Conservation (phyloP, 2,329 filamentous ascomycete genomes). For the Ophiostoma fasciatum region DNA sequence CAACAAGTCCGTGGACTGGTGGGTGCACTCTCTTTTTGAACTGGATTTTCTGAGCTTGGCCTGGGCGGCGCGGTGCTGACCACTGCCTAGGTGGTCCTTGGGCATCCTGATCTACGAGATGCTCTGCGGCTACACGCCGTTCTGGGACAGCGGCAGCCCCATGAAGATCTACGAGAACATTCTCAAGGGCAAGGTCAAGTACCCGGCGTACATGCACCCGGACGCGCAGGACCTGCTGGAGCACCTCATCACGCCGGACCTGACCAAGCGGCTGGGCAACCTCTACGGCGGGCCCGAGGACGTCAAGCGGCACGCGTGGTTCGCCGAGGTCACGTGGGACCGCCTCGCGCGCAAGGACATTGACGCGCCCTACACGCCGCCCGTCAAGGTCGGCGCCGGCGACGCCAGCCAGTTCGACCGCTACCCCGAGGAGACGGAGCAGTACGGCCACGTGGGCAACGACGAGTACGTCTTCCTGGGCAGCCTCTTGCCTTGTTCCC, state of each 20-base stretch:
- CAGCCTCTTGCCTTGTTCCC: too few relatives aligned
- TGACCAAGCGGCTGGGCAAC: conserved; percentile 92
- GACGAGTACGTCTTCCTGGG: conserved; percentile 70
- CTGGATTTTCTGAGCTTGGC: background rate
- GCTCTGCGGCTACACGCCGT: conserved; percentile 96
- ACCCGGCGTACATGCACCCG: conserved; percentile 86
- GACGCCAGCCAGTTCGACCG: conserved; percentile 97
- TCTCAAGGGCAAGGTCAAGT: conserved; percentile 87
- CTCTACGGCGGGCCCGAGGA: conserved; percentile 80
- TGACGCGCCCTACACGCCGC: conserved; percentile 92
- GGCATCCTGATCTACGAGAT: conserved; percentile 99
- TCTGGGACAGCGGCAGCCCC: conserved; percentile 94
- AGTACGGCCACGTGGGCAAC: conserved; percentile 63
- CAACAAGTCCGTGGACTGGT: conserved; percentile 99
- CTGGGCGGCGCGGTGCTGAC: too few relatives aligned
- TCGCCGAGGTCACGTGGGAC: conserved; percentile 96
- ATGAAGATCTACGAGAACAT: conserved; percentile 99
- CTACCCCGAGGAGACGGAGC: conserved; percentile 92
- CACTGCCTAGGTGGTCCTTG: conserved; percentile 89
- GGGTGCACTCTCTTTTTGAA: background rate
- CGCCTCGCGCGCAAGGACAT: conserved; percentile 89
- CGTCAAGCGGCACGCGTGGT: conserved; percentile 94
- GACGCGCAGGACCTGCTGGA: conserved; percentile 89
- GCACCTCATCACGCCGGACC: conserved; percentile 81
- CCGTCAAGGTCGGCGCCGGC: conserved; percentile 82